Percentiles rank a stretch among this genome's conserved stretches.
These are phyloP conservation scores for Trypanosoma grayi DNA, from an alignment of 208 protist genomes.

Conservation along the genomic window DNA sequence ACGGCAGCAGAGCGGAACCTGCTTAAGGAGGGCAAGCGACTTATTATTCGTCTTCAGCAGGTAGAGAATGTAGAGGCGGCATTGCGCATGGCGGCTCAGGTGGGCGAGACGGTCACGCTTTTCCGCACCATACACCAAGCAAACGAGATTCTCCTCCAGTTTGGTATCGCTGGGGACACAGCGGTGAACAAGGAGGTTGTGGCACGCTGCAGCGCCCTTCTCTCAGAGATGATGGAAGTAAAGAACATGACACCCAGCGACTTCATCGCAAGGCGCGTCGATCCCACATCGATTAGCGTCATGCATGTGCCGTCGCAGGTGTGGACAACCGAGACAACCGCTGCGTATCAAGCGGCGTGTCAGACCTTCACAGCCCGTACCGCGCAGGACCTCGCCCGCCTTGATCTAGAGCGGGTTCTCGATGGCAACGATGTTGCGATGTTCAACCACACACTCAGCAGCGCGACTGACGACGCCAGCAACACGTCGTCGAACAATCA, in stretches of 20 bases:
- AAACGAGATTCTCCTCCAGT: constrained; percentile 58
- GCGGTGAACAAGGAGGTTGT: constrained; percentile 12
- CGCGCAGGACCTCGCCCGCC: constrained; percentile 34
- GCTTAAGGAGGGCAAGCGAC: constrained; percentile 36
- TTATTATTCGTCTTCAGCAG: constrained; percentile 52
- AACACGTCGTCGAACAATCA: constrained; percentile 5
- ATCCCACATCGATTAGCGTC: constrained; percentile 21
- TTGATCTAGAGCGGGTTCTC: constrained; percentile 37
- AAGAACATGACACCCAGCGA: constrained; percentile 5
- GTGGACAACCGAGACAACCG: constrained; percentile 40
- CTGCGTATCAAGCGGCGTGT: constrained; percentile 45
- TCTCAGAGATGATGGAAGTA: constrained; percentile 10
- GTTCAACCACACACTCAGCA: neutral
- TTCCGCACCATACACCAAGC: constrained; percentile 59
- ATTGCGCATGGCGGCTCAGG: constrained; percentile 29
- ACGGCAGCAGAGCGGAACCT: constrained; percentile 25
- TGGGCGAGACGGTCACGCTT: constrained; percentile 36
- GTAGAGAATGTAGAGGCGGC: constrained; percentile 32
- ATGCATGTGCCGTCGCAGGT: constrained; percentile 39
- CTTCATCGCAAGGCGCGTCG: constrained; percentile 22
- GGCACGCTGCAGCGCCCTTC: constrained; percentile 4
- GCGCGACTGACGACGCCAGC: constrained; percentile 6
- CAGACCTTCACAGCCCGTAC: constrained; percentile 31
- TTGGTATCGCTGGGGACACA: constrained; percentile 36
- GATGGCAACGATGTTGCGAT: constrained; percentile 6